These are phyloP conservation scores for Saturnispora dispora DNA, from an alignment of 805 yeast species.

Conservation along the genomic window DNA sequence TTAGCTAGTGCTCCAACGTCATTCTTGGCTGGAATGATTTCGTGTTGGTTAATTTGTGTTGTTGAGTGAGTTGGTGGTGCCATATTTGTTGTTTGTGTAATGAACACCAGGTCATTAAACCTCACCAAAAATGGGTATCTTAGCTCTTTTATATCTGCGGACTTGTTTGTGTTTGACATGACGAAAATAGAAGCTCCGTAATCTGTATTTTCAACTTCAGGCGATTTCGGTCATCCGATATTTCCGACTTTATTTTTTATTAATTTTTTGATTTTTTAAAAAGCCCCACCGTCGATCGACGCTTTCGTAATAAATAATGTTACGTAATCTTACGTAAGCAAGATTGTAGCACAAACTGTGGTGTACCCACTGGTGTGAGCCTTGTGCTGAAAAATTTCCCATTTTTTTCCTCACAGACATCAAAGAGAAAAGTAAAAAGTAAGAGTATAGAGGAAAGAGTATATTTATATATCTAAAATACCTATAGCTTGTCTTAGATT, in stretches of 20 bases:
- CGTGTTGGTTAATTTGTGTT: slow-evolving; percentile 27
- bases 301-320: no score
- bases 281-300: no score
- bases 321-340: no score
- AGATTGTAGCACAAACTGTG: background rate
- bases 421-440: background rate
- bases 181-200: background rate
- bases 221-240: background rate
- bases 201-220: background rate
- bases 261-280: background rate
- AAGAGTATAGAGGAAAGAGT: background rate
- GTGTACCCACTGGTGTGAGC: background rate
- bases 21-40: slow-evolving; percentile 65
- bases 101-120: no score
- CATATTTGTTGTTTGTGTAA: slow-evolving; percentile 1
- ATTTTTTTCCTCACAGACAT: background rate
- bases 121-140: background rate
- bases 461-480: no score
- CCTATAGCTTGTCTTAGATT: no score
- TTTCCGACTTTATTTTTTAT: no score
- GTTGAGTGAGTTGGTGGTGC: slow-evolving; percentile 10
- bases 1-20: slow-evolving; percentile 80
- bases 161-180: background rate
- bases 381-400: background rate
- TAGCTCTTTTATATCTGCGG: background rate